A percentile compares a stretch with the other conserved stretches of the same genome.
phyloP scores from a whole-genome alignment of 495 filamentous ascomycete genomes.

The Physcia stellaris region DNA sequence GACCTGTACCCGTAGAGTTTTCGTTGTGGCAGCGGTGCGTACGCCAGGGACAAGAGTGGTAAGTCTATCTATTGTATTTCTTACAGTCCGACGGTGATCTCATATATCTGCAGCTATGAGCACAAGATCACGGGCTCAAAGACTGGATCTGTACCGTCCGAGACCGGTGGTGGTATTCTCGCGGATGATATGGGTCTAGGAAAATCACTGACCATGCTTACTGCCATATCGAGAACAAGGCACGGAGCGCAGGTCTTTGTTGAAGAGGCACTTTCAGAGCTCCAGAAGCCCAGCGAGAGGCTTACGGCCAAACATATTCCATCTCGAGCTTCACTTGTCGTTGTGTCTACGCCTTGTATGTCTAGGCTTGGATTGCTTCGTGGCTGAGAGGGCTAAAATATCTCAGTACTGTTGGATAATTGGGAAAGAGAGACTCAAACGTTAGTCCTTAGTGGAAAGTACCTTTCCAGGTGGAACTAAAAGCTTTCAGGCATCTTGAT shows the following conservation, averaged over 20 bases:
- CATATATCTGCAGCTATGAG: constrained; percentile 12
- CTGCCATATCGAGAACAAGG: too few species aligned
- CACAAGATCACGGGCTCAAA: constrained; percentile 19
- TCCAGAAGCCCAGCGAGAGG: background rate
- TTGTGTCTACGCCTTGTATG: constrained; percentile 26
- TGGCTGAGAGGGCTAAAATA: background rate
- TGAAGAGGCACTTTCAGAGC: background rate
- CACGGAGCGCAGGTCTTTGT: constrained; percentile 2
- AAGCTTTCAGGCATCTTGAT: too few species aligned
- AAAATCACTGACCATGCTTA: constrained; percentile 28
- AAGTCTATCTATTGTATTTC: background rate
- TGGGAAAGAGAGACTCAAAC: constrained; percentile 21
- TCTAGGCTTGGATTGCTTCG: background rate
- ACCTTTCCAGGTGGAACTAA: too few species aligned
- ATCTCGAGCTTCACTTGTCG: constrained; percentile 26
- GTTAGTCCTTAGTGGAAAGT: too few species aligned
- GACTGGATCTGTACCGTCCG: constrained; percentile 8
- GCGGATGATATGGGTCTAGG: constrained; percentile 37
- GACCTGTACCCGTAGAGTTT: constrained; percentile 1
- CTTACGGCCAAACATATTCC: constrained; percentile 8
- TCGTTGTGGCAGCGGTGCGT: constrained; percentile 11
- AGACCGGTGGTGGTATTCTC: constrained; percentile 23
- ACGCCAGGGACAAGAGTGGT: constrained; percentile 18
- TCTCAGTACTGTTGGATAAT: constrained; percentile 14
- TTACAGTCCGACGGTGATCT: background rate